Evolutionary conservation across 2,329 filamentous ascomycete genomes (phyloP).

Genomic region (Alternaria infectoria): DNA sequence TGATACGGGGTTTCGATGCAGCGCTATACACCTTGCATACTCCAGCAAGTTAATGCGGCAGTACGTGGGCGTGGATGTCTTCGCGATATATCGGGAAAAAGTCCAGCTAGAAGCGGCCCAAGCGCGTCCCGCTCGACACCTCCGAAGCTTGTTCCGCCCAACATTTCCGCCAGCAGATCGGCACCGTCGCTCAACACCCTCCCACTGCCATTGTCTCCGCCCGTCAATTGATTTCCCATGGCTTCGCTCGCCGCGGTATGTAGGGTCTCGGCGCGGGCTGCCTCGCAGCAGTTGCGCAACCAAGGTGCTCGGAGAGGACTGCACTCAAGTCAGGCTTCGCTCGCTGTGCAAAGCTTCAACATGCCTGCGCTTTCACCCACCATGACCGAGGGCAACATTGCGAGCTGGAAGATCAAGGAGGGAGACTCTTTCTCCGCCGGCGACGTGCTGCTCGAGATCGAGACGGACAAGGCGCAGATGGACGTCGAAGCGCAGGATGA

Average conservation of each 20-base stretch:
- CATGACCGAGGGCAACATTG: constrained; percentile 92
- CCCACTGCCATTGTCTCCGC: constrained; percentile 14
- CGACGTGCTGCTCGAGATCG: constrained; percentile 88
- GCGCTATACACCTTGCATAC: background rate
- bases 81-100: constrained; percentile 16
- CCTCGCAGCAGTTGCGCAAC: constrained; percentile 58
- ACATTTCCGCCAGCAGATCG: constrained; percentile 40
- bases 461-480: constrained; percentile 95
- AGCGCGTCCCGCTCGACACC: constrained; percentile 18
- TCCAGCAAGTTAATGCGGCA: background rate
- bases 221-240: constrained; percentile 56
- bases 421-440: constrained; percentile 82
- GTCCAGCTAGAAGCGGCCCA: constrained; percentile 21
- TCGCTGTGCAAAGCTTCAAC: constrained; percentile 83
- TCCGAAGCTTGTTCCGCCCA: constrained; percentile 39
- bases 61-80: background rate
- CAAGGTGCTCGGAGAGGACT: constrained; percentile 67
- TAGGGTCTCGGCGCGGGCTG: constrained; percentile 68
- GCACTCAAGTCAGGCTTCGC: constrained; percentile 65
- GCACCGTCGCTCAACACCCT: constrained; percentile 16
- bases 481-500: constrained; percentile 93
- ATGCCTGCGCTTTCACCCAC: constrained; percentile 92
- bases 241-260: constrained; percentile 70
- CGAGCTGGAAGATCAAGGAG: constrained; percentile 85
- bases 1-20: background rate